Conservation (phyloP, 805 yeast genomes). For the Candida wancherniae region DNA sequence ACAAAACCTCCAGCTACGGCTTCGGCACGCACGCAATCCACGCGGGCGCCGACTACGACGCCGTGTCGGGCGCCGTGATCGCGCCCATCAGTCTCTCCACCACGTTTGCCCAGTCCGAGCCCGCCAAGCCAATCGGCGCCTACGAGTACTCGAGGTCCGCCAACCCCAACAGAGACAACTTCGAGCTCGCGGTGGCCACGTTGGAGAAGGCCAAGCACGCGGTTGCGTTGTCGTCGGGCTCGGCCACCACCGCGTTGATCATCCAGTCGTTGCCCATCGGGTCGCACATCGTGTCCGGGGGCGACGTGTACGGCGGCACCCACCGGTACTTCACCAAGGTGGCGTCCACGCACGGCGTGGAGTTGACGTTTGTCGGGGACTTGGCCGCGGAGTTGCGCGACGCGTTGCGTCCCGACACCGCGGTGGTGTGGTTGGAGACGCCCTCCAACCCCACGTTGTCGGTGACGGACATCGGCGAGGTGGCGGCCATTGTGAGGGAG, state of each 20-base stretch:
- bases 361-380: constrained; percentile 61
- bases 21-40: constrained; percentile 84
- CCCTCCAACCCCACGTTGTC: constrained; percentile 86
- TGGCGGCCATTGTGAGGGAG: constrained; percentile 48
- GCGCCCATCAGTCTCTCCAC: constrained; percentile 80
- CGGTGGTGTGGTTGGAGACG: constrained; percentile 81
- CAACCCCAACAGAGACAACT: constrained; percentile 81
- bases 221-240: constrained; percentile 78
- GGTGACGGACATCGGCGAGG: constrained; percentile 67
- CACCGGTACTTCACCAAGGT: constrained; percentile 87
- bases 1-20: constrained; percentile 30
- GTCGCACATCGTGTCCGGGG: constrained; percentile 71
- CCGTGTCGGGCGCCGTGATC: constrained; percentile 79
- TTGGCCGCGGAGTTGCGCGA: constrained; percentile 54
- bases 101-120: constrained; percentile 76
- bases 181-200: constrained; percentile 74
- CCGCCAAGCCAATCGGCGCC: constrained; percentile 70
- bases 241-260: constrained; percentile 75
- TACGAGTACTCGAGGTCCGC: constrained; percentile 83
- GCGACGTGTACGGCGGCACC: constrained; percentile 89
- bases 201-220: constrained; percentile 73
- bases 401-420: constrained; percentile 57
- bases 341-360: constrained; percentile 73
- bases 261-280: constrained; percentile 69
- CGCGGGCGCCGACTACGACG: constrained; percentile 70